Conservation (phyloP, 768 basidiomycete species). For the Trametes maxima region DNA sequence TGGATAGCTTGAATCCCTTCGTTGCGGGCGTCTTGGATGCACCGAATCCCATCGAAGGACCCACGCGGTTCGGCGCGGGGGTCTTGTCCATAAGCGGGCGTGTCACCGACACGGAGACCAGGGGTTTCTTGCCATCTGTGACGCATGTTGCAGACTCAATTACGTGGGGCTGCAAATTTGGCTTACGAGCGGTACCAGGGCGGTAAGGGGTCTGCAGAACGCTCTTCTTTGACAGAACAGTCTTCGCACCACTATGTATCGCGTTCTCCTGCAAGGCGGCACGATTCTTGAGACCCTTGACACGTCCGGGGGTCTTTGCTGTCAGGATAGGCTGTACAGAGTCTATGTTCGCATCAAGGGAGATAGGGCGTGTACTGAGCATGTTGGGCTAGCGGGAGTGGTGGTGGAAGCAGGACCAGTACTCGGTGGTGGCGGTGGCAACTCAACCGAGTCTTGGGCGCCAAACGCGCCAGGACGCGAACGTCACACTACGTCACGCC, state of each 20-base stretch:
- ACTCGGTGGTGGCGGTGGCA: constrained; percentile 2
- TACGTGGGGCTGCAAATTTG: neutral
- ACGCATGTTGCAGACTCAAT: neutral
- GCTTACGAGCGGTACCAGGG: constrained; percentile 34
- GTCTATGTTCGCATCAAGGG: constrained; percentile 5
- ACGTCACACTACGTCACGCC: neutral
- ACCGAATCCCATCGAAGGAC: constrained; percentile 35
- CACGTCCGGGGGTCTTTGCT: constrained; percentile 59
- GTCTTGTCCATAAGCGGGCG: constrained; percentile 76
- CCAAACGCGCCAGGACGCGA: neutral
- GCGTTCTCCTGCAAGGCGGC: constrained; percentile 53
- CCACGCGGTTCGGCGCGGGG: constrained; percentile 65
- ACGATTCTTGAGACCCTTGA: constrained; percentile 40
- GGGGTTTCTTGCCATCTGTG: constrained; percentile 31
- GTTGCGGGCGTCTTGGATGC: constrained; percentile 35
- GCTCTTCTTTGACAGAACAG: constrained; percentile 48
- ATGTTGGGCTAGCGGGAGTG: constrained; percentile 2
- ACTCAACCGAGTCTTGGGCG: constrained; percentile 2
- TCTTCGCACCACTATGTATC: constrained; percentile 39
- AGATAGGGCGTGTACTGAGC: constrained; percentile 23
- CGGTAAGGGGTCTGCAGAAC: constrained; percentile 39
- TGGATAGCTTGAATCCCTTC: constrained; percentile 38
- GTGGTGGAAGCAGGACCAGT: neutral
- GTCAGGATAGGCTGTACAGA: constrained; percentile 13
- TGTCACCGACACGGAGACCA: constrained; percentile 20